These are phyloP conservation scores for Paraphoma sp. DNA, from an alignment of 2,329 filamentous ascomycete species.

Conservation along the genomic window DNA sequence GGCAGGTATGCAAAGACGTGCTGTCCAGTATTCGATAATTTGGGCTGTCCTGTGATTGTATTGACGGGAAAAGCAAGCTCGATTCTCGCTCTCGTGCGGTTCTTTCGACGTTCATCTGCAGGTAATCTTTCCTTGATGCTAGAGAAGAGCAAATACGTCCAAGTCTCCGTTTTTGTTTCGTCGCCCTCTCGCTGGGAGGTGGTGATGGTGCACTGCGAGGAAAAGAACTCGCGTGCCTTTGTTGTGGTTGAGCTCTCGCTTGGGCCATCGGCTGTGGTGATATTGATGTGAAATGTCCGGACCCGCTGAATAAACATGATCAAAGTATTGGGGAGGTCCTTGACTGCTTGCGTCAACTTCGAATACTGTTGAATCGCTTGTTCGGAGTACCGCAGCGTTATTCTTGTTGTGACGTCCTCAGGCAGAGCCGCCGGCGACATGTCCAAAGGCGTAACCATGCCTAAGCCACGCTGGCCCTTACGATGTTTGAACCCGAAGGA, in stretches of 20 bases:
- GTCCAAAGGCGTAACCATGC: slow-evolving; percentile 58
- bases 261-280: neutral
- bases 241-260: neutral
- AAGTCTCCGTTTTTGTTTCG: neutral
- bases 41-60: slow-evolving; percentile 12
- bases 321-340: slow-evolving; percentile 16
- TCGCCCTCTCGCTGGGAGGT: neutral
- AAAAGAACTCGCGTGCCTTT: neutral
- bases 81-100: slow-evolving; percentile 6
- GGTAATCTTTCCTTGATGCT: slow-evolving; percentile 11
- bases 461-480: slow-evolving; percentile 54
- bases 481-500: slow-evolving; percentile 47
- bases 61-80: slow-evolving; percentile 32
- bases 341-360: slow-evolving; percentile 9
- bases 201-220: neutral
- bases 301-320: slow-evolving; percentile 20
- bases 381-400: slow-evolving; percentile 16
- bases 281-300: slow-evolving; percentile 5
- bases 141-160: slow-evolving; percentile 4
- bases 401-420: slow-evolving; percentile 18
- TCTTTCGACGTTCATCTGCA: slow-evolving; percentile 11
- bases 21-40: slow-evolving; percentile 18
- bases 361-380: slow-evolving; percentile 1
- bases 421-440: slow-evolving; percentile 14
- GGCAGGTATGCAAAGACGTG: slow-evolving; percentile 30